These are phyloP conservation scores for Geoglossum glabrum DNA, from an alignment of 495 filamentous ascomycete species.

Conservation along the genomic window DNA sequence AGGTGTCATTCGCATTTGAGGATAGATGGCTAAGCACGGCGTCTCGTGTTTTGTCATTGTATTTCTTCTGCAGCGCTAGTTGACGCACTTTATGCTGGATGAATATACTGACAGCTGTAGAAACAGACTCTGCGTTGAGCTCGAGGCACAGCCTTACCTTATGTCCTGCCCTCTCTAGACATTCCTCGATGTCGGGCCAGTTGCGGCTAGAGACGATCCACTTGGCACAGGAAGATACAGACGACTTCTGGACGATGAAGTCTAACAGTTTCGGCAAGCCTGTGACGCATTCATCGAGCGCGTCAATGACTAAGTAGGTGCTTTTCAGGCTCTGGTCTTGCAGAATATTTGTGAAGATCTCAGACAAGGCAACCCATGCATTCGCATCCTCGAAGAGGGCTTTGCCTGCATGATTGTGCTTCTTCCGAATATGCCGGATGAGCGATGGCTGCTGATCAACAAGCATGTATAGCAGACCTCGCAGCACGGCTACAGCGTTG, in stretches of 20 bases:
- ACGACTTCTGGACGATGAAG: slow-evolving; percentile 13
- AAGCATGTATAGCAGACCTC: slow-evolving; percentile 19
- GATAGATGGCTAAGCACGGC: background rate
- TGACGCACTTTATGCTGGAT: background rate
- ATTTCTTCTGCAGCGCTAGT: background rate
- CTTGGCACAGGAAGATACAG: background rate
- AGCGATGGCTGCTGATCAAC: slow-evolving; percentile 18
- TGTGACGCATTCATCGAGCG: slow-evolving; percentile 26
- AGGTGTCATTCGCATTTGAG: background rate
- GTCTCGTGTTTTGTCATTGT: background rate
- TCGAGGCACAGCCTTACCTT: background rate
- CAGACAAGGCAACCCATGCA: slow-evolving; percentile 13
- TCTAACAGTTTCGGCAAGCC: slow-evolving; percentile 17
- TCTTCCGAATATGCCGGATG: slow-evolving; percentile 15
- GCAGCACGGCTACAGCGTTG: slow-evolving; percentile 16
- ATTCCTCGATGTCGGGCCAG: background rate
- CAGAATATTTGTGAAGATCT: slow-evolving; percentile 18
- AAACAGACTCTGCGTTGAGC: background rate
- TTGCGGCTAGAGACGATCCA: background rate
- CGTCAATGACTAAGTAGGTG: slow-evolving; percentile 24
- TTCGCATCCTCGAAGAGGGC: slow-evolving; percentile 17
- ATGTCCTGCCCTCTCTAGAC: background rate
- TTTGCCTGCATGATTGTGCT: slow-evolving; percentile 14
- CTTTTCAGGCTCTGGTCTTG: slow-evolving; percentile 10
- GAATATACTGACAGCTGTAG: background rate